Evolutionary conservation across 1,139 yeast species (phyloP).

Genomic region (Pichia sorboxylosa): DNA sequence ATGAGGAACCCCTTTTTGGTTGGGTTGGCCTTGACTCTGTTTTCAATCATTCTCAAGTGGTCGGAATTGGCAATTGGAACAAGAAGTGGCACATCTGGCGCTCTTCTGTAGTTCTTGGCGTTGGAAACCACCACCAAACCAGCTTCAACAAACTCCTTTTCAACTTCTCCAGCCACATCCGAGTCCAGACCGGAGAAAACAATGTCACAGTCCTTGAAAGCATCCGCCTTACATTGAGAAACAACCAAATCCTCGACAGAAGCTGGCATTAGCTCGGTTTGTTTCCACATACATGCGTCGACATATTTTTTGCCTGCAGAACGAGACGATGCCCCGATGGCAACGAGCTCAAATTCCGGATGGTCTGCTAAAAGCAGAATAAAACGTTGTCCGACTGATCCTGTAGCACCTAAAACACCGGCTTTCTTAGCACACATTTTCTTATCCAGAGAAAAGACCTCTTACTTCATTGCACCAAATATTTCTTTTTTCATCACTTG

Average conservation of each 20-base stretch:
- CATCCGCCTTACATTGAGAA: constrained; percentile 63
- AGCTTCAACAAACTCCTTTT: constrained; percentile 66
- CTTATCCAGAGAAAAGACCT: no score
- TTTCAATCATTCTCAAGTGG: constrained; percentile 67
- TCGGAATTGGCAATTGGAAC: constrained; percentile 96
- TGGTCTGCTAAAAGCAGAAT: constrained; percentile 74
- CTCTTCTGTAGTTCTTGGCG: constrained; percentile 93
- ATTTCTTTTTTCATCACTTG: no score
- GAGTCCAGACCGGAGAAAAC: constrained; percentile 93
- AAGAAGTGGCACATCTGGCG: constrained; percentile 74
- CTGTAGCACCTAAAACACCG: constrained; percentile 97
- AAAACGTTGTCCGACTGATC: constrained; percentile 95
- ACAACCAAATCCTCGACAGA: constrained; percentile 53
- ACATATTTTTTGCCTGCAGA: constrained; percentile 83
- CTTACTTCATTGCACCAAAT: no score
- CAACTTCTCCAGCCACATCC: constrained; percentile 88
- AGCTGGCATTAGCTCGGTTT: constrained; percentile 71
- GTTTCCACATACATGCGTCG: constrained; percentile 93
- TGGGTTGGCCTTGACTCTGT: constrained; percentile 41
- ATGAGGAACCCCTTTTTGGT: constrained; percentile 73
- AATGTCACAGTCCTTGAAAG: constrained; percentile 80
- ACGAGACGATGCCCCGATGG: constrained; percentile 85
- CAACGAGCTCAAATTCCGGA: constrained; percentile 79
- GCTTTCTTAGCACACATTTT: constrained; percentile 33
- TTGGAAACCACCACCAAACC: constrained; percentile 84